Conservation (phyloP, 768 basidiomycete species). For the Collybia nuda region DNA sequence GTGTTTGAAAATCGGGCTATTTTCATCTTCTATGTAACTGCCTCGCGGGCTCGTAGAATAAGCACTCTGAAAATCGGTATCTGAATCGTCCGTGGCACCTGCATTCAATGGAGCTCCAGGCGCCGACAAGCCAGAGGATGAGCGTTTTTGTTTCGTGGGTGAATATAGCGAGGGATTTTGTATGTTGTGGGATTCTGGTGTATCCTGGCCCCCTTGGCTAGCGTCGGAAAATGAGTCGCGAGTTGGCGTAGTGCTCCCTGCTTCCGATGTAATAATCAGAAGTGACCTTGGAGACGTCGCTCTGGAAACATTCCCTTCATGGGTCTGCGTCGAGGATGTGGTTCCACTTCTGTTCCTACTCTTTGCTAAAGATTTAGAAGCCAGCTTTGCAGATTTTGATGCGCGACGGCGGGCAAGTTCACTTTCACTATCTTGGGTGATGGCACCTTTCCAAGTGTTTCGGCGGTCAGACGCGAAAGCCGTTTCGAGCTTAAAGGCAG, state of each 20-base stretch:
- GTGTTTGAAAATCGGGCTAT: constrained; percentile 13
- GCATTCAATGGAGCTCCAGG: constrained; percentile 20
- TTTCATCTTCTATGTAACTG: constrained; percentile 49
- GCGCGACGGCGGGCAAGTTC: constrained; percentile 46
- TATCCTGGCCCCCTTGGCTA: constrained; percentile 28
- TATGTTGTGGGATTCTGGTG: constrained; percentile 25
- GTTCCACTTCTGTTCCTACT: constrained; percentile 60
- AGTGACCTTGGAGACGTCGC: constrained; percentile 22
- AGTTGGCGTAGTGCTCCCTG: constrained; percentile 40
- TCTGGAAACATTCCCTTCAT: constrained; percentile 27
- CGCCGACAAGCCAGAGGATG: constrained; percentile 4
- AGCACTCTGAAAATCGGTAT: constrained; percentile 86
- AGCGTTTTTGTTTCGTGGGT: no score
- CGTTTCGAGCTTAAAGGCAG: constrained; percentile 59
- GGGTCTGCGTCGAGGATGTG: constrained; percentile 58
- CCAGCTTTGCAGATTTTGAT: constrained; percentile 29
- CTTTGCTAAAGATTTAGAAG: constrained; percentile 31
- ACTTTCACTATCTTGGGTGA: constrained; percentile 52
- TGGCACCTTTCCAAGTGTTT: constrained; percentile 36
- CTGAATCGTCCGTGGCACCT: constrained; percentile 68
- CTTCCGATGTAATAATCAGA: constrained; percentile 30
- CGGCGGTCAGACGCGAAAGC: constrained; percentile 64
- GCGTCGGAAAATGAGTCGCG: constrained; percentile 36
- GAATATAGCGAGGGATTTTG: no score
- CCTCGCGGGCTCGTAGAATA: constrained; percentile 74